Evolutionary conservation across 2,329 filamentous ascomycete genomes (phyloP), one percentile per base, ranked within the genome.

Genomic region (Colletotrichum costaricense): DNA sequence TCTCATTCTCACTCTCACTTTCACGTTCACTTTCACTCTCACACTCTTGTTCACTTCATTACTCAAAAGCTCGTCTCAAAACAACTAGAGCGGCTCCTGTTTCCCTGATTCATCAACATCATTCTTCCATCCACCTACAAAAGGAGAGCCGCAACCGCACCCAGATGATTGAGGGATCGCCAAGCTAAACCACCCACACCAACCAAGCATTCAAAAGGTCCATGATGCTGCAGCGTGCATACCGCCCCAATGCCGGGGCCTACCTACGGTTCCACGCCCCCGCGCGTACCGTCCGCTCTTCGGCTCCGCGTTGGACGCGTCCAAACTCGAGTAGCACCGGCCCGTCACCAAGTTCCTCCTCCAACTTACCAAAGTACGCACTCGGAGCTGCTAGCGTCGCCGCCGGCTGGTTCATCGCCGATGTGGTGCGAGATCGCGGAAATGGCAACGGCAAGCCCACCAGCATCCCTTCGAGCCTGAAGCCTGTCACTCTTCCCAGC

Each of bases 221-320:
- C 24, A 72, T 60, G 42, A 73, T 73, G 69, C 64, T 72, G 59
- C 70, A 46, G n/a, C 55, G 67, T 59, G 70, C 59, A 58, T 46
- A 12, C 5, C 66, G 59, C 54, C 66, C 70, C 54, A 38, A 14
- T 28, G 49, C 56, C 35, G 56, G 57, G 46, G 11, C 57, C 66
- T 54, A 49, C 33, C 28, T 46, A 66, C 26, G 24, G 19, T 49
- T 22, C 42, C 42, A 49, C 8, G 42, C 49, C 26, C n/a, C 64
- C 28, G 66, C 57, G 14, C 42, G 26, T 16, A 42, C 26, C 12
- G 22, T 35, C 65, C 57, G 58, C 12, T 4, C 56, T 28, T 33
- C 59, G 30, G 30, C 52, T 5, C 65, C 58, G 42, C 69, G 65
- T 5, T 69, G 69, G 69, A 52, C 69, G 38, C 69, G 69, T 46